Conservation (phyloP, 495 filamentous ascomycete genomes). For the Thermothielavioides terrestris region DNA sequence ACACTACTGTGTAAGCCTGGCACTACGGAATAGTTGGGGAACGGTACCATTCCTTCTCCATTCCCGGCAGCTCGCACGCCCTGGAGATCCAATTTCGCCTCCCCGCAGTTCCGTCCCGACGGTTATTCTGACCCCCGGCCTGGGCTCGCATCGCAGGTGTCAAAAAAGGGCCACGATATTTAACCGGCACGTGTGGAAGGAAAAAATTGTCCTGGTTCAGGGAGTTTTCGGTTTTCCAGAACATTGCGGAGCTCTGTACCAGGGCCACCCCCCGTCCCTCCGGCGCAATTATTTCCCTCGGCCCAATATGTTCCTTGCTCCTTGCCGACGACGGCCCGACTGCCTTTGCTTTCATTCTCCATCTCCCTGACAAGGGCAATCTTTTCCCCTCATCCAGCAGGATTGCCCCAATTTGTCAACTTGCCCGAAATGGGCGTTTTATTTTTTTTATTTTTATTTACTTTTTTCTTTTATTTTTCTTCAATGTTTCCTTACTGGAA, state of each 20-base stretch:
- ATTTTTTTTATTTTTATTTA: background rate
- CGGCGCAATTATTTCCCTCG: conserved; percentile 7
- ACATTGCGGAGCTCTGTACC: conserved; percentile 5
- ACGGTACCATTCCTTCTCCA: no score
- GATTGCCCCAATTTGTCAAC: background rate
- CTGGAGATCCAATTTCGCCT: background rate
- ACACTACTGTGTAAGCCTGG: no score
- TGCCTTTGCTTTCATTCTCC: background rate
- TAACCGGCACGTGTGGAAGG: conserved; percentile 4
- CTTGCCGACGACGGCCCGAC: conserved; percentile 7
- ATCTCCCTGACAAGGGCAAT: background rate
- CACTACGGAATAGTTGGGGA: no score
- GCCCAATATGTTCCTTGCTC: conserved; percentile 1
- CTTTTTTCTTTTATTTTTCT: background rate
- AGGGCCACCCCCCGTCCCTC: background rate
- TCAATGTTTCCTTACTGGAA: background rate
- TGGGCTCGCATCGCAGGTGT: conserved; percentile 9
- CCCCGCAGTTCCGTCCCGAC: conserved; percentile 12
- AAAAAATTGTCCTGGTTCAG: background rate
- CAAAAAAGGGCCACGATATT: conserved; percentile 3
- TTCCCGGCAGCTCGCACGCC: no score
- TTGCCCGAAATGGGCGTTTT: no score
- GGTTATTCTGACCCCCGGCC: conserved; percentile 7
- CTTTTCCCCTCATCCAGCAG: background rate
- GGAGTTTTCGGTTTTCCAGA: conserved; percentile 7